Evolutionary conservation across 208 protist species (phyloP).

Genomic region (Trypanosoma brucei): DNA sequence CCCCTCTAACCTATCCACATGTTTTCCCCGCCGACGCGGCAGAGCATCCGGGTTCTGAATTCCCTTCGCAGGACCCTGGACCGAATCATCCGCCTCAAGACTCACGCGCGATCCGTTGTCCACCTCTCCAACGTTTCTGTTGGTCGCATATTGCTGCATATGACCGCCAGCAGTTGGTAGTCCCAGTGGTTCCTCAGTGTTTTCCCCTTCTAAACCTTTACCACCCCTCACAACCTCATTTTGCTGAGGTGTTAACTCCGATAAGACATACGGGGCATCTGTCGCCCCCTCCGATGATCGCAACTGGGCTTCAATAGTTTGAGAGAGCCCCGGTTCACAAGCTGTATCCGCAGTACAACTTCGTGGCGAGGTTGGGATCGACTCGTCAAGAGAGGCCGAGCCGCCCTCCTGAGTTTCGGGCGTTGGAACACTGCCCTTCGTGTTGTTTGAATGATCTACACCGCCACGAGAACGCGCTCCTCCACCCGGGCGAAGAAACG

Average conservation of each 20-base stretch:
- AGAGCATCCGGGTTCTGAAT: not conserved
- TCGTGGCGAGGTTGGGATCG: too few relatives aligned
- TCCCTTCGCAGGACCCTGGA: not conserved
- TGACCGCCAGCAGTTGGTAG: not conserved
- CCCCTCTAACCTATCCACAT: not conserved
- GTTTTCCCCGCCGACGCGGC: not conserved
- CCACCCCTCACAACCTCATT: not conserved
- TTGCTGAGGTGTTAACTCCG: too few relatives aligned
- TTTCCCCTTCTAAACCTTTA: not conserved
- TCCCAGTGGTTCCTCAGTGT: too few relatives aligned
- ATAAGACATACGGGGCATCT: too few relatives aligned
- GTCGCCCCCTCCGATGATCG: too few relatives aligned
- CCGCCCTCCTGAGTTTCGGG: not conserved
- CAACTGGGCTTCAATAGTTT: too few relatives aligned
- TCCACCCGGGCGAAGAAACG: constrained; percentile 19
- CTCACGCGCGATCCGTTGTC: not conserved
- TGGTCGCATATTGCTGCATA: not conserved
- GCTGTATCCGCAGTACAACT: too few relatives aligned
- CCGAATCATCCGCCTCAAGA: not conserved
- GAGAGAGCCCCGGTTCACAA: too few relatives aligned
- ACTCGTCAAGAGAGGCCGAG: not conserved
- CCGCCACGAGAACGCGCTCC: too few relatives aligned
- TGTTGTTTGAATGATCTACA: too few relatives aligned
- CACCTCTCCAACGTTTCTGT: not conserved
- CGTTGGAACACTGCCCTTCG: not conserved